phyloP scores from a whole-genome alignment of 345 rosid species.

The Sisymbrium altissimum region DNA sequence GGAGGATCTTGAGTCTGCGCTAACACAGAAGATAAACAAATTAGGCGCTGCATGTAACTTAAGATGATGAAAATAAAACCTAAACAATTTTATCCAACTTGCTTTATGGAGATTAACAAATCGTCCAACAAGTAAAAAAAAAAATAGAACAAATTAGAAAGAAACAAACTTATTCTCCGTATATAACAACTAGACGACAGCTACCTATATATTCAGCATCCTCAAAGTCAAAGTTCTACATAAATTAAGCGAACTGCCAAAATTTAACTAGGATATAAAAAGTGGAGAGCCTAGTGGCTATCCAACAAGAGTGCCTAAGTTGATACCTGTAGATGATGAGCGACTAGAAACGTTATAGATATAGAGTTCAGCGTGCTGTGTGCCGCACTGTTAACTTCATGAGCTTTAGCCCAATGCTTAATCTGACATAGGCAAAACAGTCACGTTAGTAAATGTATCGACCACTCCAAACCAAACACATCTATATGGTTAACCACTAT shows the following conservation, averaged over 20 bases:
- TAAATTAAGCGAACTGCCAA: neutral
- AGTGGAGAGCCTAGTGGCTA: neutral
- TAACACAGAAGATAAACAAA: conserved; percentile 13
- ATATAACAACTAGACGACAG: no score
- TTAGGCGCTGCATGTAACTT: neutral
- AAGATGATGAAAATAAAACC: neutral
- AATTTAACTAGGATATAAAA: neutral
- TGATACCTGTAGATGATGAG: conserved; percentile 53
- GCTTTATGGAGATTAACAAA: neutral
- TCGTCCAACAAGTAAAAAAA: neutral
- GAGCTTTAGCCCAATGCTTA: conserved; percentile 56
- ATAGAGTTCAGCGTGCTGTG: conserved; percentile 48
- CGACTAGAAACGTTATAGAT: conserved; percentile 49
- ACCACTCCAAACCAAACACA: neutral
- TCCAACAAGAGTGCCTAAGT: conserved; percentile 1
- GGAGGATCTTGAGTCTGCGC: conserved; percentile 57
- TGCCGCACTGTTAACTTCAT: conserved; percentile 44
- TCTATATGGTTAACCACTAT: no score
- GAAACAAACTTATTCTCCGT: no score
- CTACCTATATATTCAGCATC: neutral
- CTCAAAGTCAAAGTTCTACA: neutral
- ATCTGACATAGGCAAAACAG: conserved; percentile 30
- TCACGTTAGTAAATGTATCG: neutral
- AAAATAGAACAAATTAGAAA: neutral
- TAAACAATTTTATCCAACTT: neutral